These are phyloP conservation scores for Elsinoe fawcettii DNA, from an alignment of 2,329 filamentous ascomycete genomes.

Conservation along the genomic window DNA sequence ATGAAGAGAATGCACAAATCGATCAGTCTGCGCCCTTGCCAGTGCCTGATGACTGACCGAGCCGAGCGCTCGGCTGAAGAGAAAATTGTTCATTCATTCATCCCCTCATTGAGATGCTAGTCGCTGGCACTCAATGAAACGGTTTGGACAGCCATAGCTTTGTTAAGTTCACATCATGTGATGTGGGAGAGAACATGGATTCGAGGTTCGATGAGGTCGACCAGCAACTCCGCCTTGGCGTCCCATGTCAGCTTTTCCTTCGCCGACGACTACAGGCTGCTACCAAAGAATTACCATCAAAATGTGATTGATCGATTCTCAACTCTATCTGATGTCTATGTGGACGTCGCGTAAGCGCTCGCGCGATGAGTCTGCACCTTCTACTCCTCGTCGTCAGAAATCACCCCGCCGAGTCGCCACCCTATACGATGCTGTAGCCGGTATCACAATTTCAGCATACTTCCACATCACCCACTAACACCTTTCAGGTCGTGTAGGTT, in stretches of 20 bases:
- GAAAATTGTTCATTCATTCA: slow-evolving; percentile 58
- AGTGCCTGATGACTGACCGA: slow-evolving; percentile 56
- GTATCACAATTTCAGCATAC: slow-evolving; percentile 31
- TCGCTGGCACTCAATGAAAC: too few relatives aligned
- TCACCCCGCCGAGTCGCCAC: slow-evolving; percentile 30
- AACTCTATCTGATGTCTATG: not conserved
- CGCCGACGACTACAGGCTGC: not conserved
- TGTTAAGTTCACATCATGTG: too few relatives aligned
- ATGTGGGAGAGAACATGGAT: too few relatives aligned
- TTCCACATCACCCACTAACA: not conserved
- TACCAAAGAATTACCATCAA: too few relatives aligned
- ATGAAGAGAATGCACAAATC: slow-evolving; percentile 61
- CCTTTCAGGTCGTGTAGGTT: slow-evolving; percentile 40
- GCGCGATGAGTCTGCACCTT: not conserved
- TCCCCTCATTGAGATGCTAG: not conserved
- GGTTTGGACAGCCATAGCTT: too few relatives aligned
- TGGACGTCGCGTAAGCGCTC: not conserved
- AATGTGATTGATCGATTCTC: not conserved
- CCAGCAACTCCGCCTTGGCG: too few relatives aligned
- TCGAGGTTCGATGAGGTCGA: too few relatives aligned
- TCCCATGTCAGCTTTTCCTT: not conserved
- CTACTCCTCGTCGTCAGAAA: not conserved
- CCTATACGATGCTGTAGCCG: slow-evolving; percentile 66
- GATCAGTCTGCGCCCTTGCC: slow-evolving; percentile 56
- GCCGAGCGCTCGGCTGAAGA: slow-evolving; percentile 70